Conservation (phyloP, 345 rosid genomes). For the Lumnitzera racemosa region DNA sequence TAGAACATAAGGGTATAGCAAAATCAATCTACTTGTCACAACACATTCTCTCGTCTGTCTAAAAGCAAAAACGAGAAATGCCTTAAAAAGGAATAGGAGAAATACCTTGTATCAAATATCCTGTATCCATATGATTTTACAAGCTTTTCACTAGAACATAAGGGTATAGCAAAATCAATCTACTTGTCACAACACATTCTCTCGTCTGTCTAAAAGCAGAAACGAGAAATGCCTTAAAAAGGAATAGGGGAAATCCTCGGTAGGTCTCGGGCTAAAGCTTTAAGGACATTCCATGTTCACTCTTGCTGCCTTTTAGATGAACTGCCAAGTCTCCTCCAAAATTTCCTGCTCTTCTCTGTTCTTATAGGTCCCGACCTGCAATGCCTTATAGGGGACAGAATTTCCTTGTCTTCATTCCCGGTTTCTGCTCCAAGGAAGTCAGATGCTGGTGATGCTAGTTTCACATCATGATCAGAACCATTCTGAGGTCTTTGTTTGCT, state of each 20-base stretch:
- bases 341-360: conserved; percentile 30
- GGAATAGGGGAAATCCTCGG: conserved; percentile 2
- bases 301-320: conserved; percentile 43
- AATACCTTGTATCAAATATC: too few species aligned
- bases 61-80: too few species aligned
- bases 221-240: too few species aligned
- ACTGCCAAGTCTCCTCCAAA: conserved; percentile 46
- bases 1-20: too few species aligned
- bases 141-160: too few species aligned
- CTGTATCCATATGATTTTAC: too few species aligned
- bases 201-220: too few species aligned
- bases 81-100: background rate
- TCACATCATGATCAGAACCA: conserved; percentile 8
- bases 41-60: too few species aligned
- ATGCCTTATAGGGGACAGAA: conserved; percentile 28
- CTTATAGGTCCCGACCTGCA: conserved; percentile 39
- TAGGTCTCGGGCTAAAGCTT: conserved; percentile 29
- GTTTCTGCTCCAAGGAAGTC: conserved; percentile 15
- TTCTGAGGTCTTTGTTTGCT: conserved; percentile 7
- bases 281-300: conserved; percentile 37
- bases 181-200: too few species aligned
- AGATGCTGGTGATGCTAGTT: conserved; percentile 19
- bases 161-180: too few species aligned
- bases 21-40: too few species aligned
- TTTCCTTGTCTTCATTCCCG: conserved; percentile 25